Evolutionary conservation across 1,139 yeast genomes (phyloP).

Genomic region (Yamadazyma taylorii): DNA sequence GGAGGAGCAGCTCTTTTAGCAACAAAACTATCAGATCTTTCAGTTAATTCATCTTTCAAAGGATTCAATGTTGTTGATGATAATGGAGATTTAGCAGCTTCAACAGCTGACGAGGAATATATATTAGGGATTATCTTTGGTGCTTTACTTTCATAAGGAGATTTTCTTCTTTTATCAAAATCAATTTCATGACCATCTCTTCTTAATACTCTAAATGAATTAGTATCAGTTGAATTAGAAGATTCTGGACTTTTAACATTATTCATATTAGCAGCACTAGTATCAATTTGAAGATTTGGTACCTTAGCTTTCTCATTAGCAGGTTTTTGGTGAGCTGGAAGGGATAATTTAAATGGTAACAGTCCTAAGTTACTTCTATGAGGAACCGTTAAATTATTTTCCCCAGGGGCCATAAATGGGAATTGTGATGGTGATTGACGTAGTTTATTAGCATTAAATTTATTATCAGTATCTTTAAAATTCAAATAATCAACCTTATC

Average conservation of each 20-base stretch:
- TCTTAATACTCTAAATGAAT: conserved; percentile 64
- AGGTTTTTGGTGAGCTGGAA: conserved; percentile 21
- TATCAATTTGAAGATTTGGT: conserved; percentile 33
- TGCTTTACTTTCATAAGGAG: conserved; percentile 60
- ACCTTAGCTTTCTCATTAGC: conserved; percentile 15
- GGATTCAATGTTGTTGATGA: conserved; percentile 39
- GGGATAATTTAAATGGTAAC: conserved; percentile 24
- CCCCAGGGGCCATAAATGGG: conserved; percentile 12
- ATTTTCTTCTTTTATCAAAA: conserved; percentile 75
- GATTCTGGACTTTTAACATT: conserved; percentile 4
- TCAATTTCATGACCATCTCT: conserved; percentile 72
- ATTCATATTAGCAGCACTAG: conserved; percentile 11
- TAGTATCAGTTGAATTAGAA: conserved; percentile 8
- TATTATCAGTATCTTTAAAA: conserved; percentile 49
- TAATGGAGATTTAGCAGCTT: conserved; percentile 34
- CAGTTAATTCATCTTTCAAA: conserved; percentile 26
- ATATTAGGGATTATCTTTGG: conserved; percentile 46
- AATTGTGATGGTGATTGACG: conserved; percentile 10
- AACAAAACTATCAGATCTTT: conserved; percentile 34
- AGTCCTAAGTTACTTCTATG: conserved; percentile 4
- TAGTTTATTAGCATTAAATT: conserved; percentile 14
- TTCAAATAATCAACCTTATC: conserved; percentile 61
- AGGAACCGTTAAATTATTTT: not conserved
- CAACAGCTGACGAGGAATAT: conserved; percentile 42
- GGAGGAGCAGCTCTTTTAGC: conserved; percentile 79